Conservation (phyloP, 768 basidiomycete genomes). For the Saitozyma sp. region DNA sequence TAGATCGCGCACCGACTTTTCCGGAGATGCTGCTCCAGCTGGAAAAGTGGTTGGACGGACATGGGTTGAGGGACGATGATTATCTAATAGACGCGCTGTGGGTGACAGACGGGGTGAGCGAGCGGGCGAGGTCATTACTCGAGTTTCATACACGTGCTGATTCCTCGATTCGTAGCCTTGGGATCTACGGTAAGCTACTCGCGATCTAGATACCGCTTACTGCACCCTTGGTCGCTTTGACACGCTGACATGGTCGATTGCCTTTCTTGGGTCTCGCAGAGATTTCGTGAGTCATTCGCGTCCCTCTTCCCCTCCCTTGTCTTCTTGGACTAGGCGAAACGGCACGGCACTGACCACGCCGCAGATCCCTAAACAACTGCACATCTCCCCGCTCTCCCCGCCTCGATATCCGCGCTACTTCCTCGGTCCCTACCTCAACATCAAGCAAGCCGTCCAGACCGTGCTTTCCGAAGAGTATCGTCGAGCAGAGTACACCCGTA, state of each 20-base stretch:
- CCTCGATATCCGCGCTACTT: conserved; percentile 41
- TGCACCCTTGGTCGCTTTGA: too few species aligned
- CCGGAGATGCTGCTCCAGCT: conserved; percentile 66
- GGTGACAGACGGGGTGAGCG: conserved; percentile 51
- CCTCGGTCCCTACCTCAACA: conserved; percentile 44
- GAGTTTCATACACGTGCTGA: not conserved
- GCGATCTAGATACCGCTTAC: too few species aligned
- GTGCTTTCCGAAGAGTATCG: conserved; percentile 39
- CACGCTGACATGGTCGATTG: conserved; percentile 8
- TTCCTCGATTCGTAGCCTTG: conserved; percentile 33
- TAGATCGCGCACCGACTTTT: conserved; percentile 76
- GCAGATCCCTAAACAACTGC: conserved; percentile 51
- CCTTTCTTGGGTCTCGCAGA: conserved; percentile 14
- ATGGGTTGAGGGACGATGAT: conserved; percentile 62
- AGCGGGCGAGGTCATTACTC: not conserved
- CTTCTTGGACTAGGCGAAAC: not conserved
- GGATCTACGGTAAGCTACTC: conserved; percentile 39
- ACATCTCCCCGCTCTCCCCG: conserved; percentile 41
- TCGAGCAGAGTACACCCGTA: conserved; percentile 18
- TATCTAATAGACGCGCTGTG: conserved; percentile 42
- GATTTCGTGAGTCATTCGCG: conserved; percentile 40
- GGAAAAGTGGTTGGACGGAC: conserved; percentile 66
- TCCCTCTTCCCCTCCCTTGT: not conserved
- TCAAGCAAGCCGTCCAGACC: conserved; percentile 48
- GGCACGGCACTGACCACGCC: not conserved